phyloP scores from a whole-genome alignment of 1,139 yeast species.

The Blastobotrys malaysiensis region DNA sequence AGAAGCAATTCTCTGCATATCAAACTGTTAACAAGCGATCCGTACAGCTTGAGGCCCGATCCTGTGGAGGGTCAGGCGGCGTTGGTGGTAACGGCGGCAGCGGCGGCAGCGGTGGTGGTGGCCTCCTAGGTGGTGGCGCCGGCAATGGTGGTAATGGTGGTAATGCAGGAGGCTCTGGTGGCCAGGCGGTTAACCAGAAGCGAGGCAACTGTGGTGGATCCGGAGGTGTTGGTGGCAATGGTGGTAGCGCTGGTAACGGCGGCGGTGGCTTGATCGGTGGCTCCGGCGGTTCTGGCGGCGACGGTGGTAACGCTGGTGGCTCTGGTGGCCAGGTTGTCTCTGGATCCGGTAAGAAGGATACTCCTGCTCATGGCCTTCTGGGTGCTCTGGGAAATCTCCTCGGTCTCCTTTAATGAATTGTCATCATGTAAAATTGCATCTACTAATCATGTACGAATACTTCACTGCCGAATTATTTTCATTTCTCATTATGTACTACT shows the following conservation, averaged over 20 bases:
- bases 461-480: not conserved
- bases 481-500: no score
- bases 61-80: not conserved
- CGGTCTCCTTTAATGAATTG: not conserved
- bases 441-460: not conserved
- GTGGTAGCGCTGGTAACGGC: not conserved
- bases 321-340: not conserved
- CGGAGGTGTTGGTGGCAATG: not conserved
- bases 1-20: not conserved
- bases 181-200: not conserved
- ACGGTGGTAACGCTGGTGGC: not conserved
- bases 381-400: not conserved
- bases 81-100: not conserved
- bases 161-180: not conserved
- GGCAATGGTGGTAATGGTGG: constrained; percentile 3
- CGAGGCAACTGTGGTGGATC: not conserved
- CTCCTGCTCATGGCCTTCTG: not conserved
- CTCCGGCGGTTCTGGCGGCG: not conserved
- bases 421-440: not conserved
- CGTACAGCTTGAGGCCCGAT: not conserved
- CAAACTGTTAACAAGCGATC: not conserved
- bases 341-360: not conserved
- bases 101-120: constrained; percentile 1
- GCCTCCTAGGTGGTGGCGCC: not conserved
- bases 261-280: not conserved